Percentiles rank a stretch among this genome's conserved stretches.
Conservation (phyloP, 1,284 basidiomycete species). For the Heterobasidion occidentale region DNA sequence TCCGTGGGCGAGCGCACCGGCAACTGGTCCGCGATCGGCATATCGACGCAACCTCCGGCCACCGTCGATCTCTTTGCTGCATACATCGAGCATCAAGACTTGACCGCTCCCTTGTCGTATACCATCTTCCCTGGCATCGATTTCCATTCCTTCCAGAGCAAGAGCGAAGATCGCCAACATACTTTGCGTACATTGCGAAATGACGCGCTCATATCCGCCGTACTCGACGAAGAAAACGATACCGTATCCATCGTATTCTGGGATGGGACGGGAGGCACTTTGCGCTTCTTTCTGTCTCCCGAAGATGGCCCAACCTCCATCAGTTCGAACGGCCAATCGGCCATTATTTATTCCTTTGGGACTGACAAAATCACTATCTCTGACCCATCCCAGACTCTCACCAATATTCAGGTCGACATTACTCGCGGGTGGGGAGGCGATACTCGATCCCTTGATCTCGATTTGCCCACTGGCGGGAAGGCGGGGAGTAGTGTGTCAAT, state of each 20-base stretch:
- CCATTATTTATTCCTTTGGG: slow-evolving; percentile 34
- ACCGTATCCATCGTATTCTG: slow-evolving; percentile 28
- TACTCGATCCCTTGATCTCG: too few species aligned
- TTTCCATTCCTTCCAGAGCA: slow-evolving; percentile 3
- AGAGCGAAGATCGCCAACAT: slow-evolving; percentile 4
- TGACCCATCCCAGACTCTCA: slow-evolving; percentile 43
- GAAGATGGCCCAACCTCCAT: slow-evolving; percentile 28
- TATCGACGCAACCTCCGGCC: slow-evolving; percentile 8
- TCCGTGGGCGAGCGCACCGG: slow-evolving; percentile 9
- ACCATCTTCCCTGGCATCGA: slow-evolving; percentile 8
- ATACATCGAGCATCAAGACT: slow-evolving; percentile 9
- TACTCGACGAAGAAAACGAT: slow-evolving; percentile 22
- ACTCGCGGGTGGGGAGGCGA: too few species aligned
- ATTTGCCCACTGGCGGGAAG: too few species aligned
- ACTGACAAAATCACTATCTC: slow-evolving; percentile 41
- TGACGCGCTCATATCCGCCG: slow-evolving; percentile 24
- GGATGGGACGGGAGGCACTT: slow-evolving; percentile 20
- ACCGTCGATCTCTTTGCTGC: slow-evolving; percentile 12
- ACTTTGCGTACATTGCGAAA: slow-evolving; percentile 17
- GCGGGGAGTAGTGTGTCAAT: too few species aligned
- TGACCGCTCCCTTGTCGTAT: slow-evolving; percentile 7
- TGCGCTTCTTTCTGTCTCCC: slow-evolving; percentile 10
- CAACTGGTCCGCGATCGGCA: slow-evolving; percentile 11
- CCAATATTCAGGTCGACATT: neutral
- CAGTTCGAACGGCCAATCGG: slow-evolving; percentile 30